Conservation (phyloP, 2,329 filamentous ascomycete species). For the Ceratocystis albifundus region DNA sequence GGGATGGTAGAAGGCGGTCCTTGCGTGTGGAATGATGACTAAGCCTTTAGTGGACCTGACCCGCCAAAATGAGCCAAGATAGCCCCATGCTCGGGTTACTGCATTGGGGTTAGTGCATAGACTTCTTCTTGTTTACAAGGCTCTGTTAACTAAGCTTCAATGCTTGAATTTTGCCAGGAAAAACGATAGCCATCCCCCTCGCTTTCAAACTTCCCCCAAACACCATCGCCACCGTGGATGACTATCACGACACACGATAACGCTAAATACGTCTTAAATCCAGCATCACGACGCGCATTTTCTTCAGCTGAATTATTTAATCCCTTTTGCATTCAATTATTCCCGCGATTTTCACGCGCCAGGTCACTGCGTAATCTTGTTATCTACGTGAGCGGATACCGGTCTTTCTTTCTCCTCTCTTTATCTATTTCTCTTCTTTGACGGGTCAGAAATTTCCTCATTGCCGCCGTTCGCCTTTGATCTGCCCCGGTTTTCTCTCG, state of each 20-base stretch:
- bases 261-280: constrained; percentile 4
- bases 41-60: not conserved
- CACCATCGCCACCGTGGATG: constrained; percentile 16
- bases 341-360: constrained; percentile 20
- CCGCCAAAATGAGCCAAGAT: not conserved
- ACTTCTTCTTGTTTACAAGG: constrained; percentile 17
- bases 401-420: constrained; percentile 6
- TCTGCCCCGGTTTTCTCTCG: not conserved
- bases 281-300: constrained; percentile 17
- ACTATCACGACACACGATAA: constrained; percentile 4
- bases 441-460: not conserved
- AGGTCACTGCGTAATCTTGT: constrained; percentile 13
- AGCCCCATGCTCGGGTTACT: not conserved
- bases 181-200: constrained; percentile 18
- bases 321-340: constrained; percentile 17
- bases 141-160: constrained; percentile 16
- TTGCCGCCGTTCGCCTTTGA: not conserved
- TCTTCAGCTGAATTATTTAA: constrained; percentile 1
- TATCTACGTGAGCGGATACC: constrained; percentile 16
- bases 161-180: constrained; percentile 13
- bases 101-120: constrained; percentile 13
- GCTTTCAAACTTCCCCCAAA: constrained; percentile 21
- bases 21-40: constrained; percentile 2
- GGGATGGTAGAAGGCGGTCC: not conserved
- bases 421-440: not conserved